Evolutionary conservation across 2,329 filamentous ascomycete species (phyloP), one percentile per base, ranked within the genome.

Genomic region (Pyrenophora tritici-repentis): DNA sequence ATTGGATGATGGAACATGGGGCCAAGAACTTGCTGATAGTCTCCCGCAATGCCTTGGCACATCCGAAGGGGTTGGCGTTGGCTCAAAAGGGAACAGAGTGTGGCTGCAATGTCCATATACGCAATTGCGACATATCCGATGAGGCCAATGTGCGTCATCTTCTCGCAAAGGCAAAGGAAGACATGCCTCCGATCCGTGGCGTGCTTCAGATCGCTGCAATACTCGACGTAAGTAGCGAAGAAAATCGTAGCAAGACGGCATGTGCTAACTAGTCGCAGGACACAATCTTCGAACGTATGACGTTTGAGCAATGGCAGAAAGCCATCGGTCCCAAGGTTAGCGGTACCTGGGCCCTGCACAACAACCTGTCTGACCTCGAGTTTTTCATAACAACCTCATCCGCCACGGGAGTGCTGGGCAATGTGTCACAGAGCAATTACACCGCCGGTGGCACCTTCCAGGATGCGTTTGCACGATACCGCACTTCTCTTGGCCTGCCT

Each of bases 381-480:
- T 71, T 70, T 52, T 70, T 70, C 55, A n/a, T 66, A 7, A 42
- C 72, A 16, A 64, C 70, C 33, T 66, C 60, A 5, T 73, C 68
- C 0, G 14, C 63, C 2, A 50, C 52, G 1, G 59, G 59, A 6
- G 37, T 65, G 13, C 14, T 63, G 10, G 70, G 71, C 2, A 63
- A 68, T 6, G 36, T 24, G 12, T 74, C 71, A 0, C 80, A 83
- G 55, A 56, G 71, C 2, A 78, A 75, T 55, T 83, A 83, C 50
- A 61, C 67, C 0, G 76, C 77, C 0, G 78, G 75, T 3, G 81
- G 81, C 52, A 52, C 56, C 1, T 71, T 66, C 55, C 65, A 67
- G 6, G 66, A 68, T 34, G 38, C 58, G 1, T 65, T 71, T 20
- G 56, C 47, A 1, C 44, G 54, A 4, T 65, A 61, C 32, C 57